Percentiles rank a stretch among this genome's conserved stretches.
Conservation (phyloP, 2,329 filamentous ascomycete species). For the Alternaria triticimaculans region DNA sequence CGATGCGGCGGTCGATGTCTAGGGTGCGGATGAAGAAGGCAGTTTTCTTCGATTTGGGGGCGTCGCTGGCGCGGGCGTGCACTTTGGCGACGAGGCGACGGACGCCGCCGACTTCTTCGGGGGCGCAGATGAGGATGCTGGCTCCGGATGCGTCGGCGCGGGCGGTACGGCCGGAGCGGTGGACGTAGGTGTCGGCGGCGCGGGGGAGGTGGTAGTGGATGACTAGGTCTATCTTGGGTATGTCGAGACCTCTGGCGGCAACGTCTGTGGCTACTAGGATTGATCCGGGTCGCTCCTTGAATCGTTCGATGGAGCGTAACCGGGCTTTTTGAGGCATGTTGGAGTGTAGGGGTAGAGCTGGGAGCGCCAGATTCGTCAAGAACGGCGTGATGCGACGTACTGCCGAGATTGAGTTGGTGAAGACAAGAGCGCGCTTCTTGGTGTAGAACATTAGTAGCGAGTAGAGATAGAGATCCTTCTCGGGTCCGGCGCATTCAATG, state of each 20-base stretch:
- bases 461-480: constrained; percentile 97
- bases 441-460: constrained; percentile 83
- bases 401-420: constrained; percentile 94
- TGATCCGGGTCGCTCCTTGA: constrained; percentile 68
- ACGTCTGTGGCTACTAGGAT: constrained; percentile 94
- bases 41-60: constrained; percentile 57
- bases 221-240: constrained; percentile 85
- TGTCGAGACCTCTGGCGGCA: constrained; percentile 91
- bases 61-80: constrained; percentile 65
- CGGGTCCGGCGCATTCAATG: constrained; percentile 88
- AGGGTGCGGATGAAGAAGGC: constrained; percentile 78
- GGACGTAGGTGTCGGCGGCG: constrained; percentile 90
- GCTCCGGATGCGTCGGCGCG: constrained; percentile 78
- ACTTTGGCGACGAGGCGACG: constrained; percentile 86
- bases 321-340: constrained; percentile 97
- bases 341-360: constrained; percentile 81
- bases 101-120: constrained; percentile 87
- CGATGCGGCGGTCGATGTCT: constrained; percentile 81
- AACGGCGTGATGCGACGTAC: constrained; percentile 86
- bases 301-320: constrained; percentile 88
- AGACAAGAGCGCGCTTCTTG: constrained; percentile 81
- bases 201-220: constrained; percentile 96
- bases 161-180: constrained; percentile 92
- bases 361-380: constrained; percentile 80
- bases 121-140: constrained; percentile 86